Conservation (phyloP, 2,329 filamentous ascomycete species). For the Cladophialophora carrionii region DNA sequence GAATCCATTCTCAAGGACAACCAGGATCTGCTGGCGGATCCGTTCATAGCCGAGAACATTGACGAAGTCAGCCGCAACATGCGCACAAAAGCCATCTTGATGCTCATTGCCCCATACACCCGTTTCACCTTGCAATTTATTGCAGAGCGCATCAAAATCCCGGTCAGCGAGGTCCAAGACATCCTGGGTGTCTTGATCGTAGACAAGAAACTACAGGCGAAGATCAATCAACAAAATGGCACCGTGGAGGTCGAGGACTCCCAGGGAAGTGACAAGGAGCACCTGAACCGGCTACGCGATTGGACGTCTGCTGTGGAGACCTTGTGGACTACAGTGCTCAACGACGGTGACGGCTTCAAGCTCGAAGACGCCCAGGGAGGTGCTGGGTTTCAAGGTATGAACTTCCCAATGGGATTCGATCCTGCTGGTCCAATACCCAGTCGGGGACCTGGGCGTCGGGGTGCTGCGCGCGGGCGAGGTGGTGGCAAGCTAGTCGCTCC, state of each 20-base stretch:
- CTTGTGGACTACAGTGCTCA: constrained; percentile 73
- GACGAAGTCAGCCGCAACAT: constrained; percentile 98
- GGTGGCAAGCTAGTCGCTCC: constrained; percentile 26
- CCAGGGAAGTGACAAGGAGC: constrained; percentile 60
- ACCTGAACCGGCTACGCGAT: constrained; percentile 70
- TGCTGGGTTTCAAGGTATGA: constrained; percentile 20
- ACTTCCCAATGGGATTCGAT: constrained; percentile 26
- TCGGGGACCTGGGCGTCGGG: constrained; percentile 26
- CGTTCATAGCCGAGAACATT: constrained; percentile 98
- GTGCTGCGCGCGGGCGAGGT: constrained; percentile 21
- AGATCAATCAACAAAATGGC: constrained; percentile 85
- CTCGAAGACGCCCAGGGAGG: constrained; percentile 47
- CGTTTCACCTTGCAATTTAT: constrained; percentile 88
- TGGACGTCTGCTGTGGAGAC: constrained; percentile 71
- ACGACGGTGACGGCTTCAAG: constrained; percentile 71
- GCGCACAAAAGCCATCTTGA: constrained; percentile 92
- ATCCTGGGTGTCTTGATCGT: constrained; percentile 95
- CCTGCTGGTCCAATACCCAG: constrained; percentile 27
- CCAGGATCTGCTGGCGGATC: constrained; percentile 84
- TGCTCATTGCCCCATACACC: constrained; percentile 91
- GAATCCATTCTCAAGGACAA: constrained; percentile 85
- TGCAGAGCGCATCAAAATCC: constrained; percentile 83
- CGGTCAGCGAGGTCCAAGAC: constrained; percentile 83
- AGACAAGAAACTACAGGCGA: constrained; percentile 81
- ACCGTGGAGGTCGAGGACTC: constrained; percentile 77